Evolutionary conservation across 1,139 yeast genomes (phyloP).

Genomic region (Blastobotrys ciferrii): DNA sequence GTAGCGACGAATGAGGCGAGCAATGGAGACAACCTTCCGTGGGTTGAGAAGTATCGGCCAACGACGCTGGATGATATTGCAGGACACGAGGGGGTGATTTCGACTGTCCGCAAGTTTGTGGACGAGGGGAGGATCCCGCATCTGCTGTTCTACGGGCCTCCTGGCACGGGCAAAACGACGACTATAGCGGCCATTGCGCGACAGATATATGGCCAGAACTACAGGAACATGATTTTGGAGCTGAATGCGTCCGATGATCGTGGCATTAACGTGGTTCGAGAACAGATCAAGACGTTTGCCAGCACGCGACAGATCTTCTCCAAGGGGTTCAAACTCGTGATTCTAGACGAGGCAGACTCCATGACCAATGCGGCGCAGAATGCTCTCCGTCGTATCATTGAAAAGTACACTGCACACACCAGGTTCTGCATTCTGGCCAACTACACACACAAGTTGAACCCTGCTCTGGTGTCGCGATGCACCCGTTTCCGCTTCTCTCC

Average conservation of each 20-base stretch:
- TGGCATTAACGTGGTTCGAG: conserved; percentile 83
- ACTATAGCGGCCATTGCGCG: conserved; percentile 87
- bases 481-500: conserved; percentile 94
- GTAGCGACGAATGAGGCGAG: conserved; percentile 5
- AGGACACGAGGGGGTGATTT: conserved; percentile 86
- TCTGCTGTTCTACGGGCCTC: conserved; percentile 90
- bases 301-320: conserved; percentile 87
- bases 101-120: conserved; percentile 79
- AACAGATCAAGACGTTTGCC: conserved; percentile 81
- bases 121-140: conserved; percentile 77
- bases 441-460: conserved; percentile 91
- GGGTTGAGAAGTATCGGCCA: conserved; percentile 97
- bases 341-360: conserved; percentile 97
- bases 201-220: conserved; percentile 85
- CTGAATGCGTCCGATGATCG: conserved; percentile 85
- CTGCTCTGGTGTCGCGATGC: conserved; percentile 91
- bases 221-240: conserved; percentile 86
- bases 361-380: conserved; percentile 98
- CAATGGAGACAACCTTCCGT: conserved; percentile 31
- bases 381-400: conserved; percentile 86
- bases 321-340: conserved; percentile 79
- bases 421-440: conserved; percentile 95
- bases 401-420: conserved; percentile 90
- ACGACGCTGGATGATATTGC: conserved; percentile 75
- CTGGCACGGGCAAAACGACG: conserved; percentile 97